phyloP scores from a whole-genome alignment of 257 asterid species.

The Nicotiana undulata region DNA sequence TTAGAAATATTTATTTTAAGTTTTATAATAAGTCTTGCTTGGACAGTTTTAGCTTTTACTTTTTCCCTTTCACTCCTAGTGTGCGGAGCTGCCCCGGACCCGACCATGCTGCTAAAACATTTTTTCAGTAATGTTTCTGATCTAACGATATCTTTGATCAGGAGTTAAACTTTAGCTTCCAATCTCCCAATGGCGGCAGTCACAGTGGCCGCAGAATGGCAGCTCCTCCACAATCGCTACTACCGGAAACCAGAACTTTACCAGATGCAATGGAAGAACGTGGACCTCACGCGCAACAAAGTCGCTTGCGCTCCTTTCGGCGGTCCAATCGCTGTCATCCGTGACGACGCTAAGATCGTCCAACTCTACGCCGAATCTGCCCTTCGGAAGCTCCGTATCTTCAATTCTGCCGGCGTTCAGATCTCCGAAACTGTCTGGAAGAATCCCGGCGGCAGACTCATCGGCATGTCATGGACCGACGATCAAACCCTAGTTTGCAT shows the following conservation, averaged over 20 bases:
- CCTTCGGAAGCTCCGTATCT: constrained; percentile 80
- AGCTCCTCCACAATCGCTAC: constrained; percentile 78
- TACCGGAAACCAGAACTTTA: constrained; percentile 92
- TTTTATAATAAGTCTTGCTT: too few species aligned
- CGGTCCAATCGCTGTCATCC: constrained; percentile 92
- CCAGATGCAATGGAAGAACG: constrained; percentile 90
- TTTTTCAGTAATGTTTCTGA: background rate
- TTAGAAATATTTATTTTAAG: too few species aligned
- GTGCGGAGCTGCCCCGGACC: background rate
- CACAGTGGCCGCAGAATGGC: constrained; percentile 98
- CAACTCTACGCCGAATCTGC: constrained; percentile 95
- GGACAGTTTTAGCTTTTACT: too few species aligned
- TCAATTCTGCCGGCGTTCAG: constrained; percentile 77
- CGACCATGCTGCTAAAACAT: background rate
- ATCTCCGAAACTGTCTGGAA: constrained; percentile 79
- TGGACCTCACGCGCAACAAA: constrained; percentile 84
- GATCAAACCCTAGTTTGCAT: constrained; percentile 71
- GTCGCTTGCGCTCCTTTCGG: constrained; percentile 94
- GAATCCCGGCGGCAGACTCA: constrained; percentile 79
- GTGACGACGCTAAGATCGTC: constrained; percentile 91
- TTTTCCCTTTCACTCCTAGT: too few species aligned
- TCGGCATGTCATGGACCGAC: constrained; percentile 87
- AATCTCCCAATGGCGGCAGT: constrained; percentile 58
- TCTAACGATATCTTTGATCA: background rate
- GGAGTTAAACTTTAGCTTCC: background rate